Conservation (phyloP, 306 rosid species). For the Lathyrus aphaca region DNA sequence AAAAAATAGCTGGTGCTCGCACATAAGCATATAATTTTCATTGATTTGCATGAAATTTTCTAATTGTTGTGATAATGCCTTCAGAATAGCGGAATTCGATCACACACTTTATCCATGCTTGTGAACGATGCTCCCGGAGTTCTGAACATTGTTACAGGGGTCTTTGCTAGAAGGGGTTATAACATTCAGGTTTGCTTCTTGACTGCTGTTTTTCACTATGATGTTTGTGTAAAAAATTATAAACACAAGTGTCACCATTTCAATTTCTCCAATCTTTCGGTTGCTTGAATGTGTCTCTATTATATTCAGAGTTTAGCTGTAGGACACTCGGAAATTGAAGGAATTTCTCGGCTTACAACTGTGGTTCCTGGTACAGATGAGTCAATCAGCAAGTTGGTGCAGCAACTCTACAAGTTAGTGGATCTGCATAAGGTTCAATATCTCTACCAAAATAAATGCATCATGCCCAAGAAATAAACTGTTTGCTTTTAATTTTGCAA, state of each 20-base stretch:
- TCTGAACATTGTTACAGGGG: conserved; percentile 74
- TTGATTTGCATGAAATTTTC: conserved; percentile 35
- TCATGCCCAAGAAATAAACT: conserved; percentile 31
- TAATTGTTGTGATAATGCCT: conserved; percentile 41
- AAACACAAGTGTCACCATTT: conserved; percentile 1
- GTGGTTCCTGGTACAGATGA: conserved; percentile 91
- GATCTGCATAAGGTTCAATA: conserved; percentile 69
- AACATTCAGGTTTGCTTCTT: conserved; percentile 72
- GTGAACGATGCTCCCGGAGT: conserved; percentile 83
- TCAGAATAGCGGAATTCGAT: conserved; percentile 75
- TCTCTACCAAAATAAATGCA: conserved; percentile 35
- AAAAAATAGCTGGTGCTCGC: conserved; percentile 9
- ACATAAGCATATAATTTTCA: conserved; percentile 32
- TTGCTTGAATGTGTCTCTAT: conserved; percentile 25
- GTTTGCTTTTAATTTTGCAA: not conserved
- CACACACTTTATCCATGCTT: conserved; percentile 85
- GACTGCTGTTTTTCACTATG: conserved; percentile 9
- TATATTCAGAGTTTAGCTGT: conserved; percentile 83
- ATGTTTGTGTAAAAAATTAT: conserved; percentile 20
- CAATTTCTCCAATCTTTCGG: conserved; percentile 29
- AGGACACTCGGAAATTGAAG: conserved; percentile 82
- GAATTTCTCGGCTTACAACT: conserved; percentile 82
- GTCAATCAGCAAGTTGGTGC: conserved; percentile 74
- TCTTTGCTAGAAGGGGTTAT: conserved; percentile 86
- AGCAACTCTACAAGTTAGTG: conserved; percentile 76